Evolutionary conservation across 768 basidiomycete genomes (phyloP), one percentile per base, ranked within the genome.

Genomic region (Crepidotus variabilis): DNA sequence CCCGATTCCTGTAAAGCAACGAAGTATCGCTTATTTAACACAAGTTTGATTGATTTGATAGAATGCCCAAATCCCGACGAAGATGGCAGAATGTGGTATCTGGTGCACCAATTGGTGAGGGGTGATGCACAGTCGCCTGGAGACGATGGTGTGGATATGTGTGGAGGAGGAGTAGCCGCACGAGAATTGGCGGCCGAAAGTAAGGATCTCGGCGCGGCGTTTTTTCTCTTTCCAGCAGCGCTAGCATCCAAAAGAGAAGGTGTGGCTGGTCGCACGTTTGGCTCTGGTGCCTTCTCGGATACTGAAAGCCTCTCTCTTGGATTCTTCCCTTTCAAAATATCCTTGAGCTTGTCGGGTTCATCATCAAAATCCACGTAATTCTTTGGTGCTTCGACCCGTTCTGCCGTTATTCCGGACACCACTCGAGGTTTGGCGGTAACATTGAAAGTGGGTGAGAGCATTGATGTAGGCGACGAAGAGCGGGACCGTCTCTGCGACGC

Each of bases 361-460:
- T 91, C 88, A 2, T 92, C 91, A 55, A 85, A 90, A 65, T 93
- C 92, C 1, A 92, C 86, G 63, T 81, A 86, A 61, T 84, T 90
- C 71, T 82, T 90, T 0, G 88, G 84, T 0, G 90, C 91, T 66
- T 92, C 87, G 0, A 82, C 88, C 57, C 81, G 80, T 57, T 90
- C 87, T 8, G 74, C 74, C 7, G 83, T 88, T 4, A 93, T 71
- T 10, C 84, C 86, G n/a, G 90, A 87, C 1, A 90, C 87, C 5
- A 87, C 79, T 5, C 81, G 78, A 16, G 87, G 79, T 51, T 84
- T 80, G 23, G 78, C 71, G n/a, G 79, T 70, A 10, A 85, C 69
- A 35, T 74, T 74, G 65, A 87, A 85, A 3, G 82, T 80, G 8
- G 78, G 63, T 48, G 69, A 66, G 23, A 66, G 58, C 32, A 60